Percentiles rank a stretch among this genome's conserved stretches.
phyloP scores from a whole-genome alignment of 257 asterid genomes.

The Coffea canephora region DNA sequence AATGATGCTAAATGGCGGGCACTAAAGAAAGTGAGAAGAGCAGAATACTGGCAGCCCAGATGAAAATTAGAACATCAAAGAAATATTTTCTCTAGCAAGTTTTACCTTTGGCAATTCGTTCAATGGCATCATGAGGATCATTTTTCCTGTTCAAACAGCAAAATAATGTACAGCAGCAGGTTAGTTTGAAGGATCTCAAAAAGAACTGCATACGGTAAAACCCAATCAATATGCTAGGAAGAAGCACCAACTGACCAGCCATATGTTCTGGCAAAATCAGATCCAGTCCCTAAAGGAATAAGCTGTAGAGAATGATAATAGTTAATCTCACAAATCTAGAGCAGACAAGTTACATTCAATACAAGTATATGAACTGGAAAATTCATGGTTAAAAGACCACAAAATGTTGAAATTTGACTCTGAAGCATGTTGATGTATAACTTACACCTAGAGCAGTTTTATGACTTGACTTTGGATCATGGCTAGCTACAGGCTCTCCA shows the following conservation, averaged over 20 bases:
- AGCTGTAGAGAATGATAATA: constrained; percentile 52
- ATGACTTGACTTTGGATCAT: constrained; percentile 38
- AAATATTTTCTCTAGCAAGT: background rate
- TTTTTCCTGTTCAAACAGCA: constrained; percentile 58
- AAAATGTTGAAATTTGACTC: constrained; percentile 4
- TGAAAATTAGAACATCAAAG: background rate
- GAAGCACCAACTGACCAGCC: constrained; percentile 64
- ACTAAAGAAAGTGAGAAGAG: background rate
- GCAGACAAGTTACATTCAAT: constrained; percentile 16
- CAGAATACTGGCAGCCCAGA: background rate
- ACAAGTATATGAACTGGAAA: constrained; percentile 13
- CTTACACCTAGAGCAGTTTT: constrained; percentile 89
- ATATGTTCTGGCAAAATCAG: constrained; percentile 87
- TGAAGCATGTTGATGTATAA: constrained; percentile 18
- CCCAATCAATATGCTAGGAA: constrained; percentile 21
- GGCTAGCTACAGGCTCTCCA: constrained; percentile 62
- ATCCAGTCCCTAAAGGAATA: constrained; percentile 93
- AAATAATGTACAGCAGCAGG: constrained; percentile 11
- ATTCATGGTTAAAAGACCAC: constrained; percentile 18
- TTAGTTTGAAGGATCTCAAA: constrained; percentile 15
- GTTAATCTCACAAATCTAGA: constrained; percentile 19
- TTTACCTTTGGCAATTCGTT: constrained; percentile 74
- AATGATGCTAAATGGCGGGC: constrained; percentile 6
- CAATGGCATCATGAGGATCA: constrained; percentile 78
- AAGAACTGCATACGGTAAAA: constrained; percentile 3